Conservation (phyloP, 2,329 filamentous ascomycete genomes). For the Cytospora schulzeri region DNA sequence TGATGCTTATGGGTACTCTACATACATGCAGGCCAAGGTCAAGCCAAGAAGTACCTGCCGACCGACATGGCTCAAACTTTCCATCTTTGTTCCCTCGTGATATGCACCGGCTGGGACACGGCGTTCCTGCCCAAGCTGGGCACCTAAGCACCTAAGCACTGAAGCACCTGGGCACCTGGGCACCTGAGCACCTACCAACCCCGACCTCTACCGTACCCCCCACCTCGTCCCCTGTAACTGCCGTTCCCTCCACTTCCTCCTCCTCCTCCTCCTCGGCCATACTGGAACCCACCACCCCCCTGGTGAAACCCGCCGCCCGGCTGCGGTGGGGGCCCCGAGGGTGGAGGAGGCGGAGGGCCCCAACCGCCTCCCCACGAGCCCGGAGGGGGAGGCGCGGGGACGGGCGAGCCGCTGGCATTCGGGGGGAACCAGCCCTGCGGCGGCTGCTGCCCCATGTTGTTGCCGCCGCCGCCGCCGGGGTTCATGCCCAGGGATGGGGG, state of each 20-base stretch:
- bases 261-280: constrained; percentile 36
- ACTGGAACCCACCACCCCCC: constrained; percentile 31
- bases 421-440: constrained; percentile 34
- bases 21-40: background rate
- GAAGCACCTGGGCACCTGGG: no score
- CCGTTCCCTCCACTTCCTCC: no score
- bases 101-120: background rate
- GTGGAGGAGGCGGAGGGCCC: constrained; percentile 27
- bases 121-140: no score
- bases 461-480: constrained; percentile 4
- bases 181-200: no score
- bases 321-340: constrained; percentile 25
- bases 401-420: background rate
- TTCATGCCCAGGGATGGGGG: constrained; percentile 33
- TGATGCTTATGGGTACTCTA: background rate
- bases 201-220: constrained; percentile 30
- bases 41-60: background rate
- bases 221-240: constrained; percentile 35
- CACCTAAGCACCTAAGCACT: no score
- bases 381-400: constrained; percentile 23
- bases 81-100: background rate
- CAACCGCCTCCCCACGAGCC: constrained; percentile 30
- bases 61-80: background rate
- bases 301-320: constrained; percentile 18
- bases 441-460: constrained; percentile 23